These are phyloP conservation scores for Trametes villosa DNA, from an alignment of 768 basidiomycete species.

Conservation along the genomic window DNA sequence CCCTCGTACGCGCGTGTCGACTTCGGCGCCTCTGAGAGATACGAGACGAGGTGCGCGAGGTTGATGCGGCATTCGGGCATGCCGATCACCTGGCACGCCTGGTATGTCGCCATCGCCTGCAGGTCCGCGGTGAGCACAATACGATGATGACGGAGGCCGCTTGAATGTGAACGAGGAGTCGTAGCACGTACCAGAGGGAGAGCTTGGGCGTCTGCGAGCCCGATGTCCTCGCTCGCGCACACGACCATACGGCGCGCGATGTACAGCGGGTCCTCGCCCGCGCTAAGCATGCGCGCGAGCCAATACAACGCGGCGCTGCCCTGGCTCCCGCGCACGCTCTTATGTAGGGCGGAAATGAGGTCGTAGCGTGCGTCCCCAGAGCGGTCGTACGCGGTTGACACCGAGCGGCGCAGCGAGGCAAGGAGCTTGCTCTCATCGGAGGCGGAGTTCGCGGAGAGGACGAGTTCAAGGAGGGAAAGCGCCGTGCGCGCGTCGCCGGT, in stretches of 20 bases:
- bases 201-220: conserved; percentile 77
- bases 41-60: conserved; percentile 75
- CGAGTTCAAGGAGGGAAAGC: conserved; percentile 75
- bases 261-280: conserved; percentile 82
- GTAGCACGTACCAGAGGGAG: conserved; percentile 69
- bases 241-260: conserved; percentile 76
- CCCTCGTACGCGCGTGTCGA: conserved; percentile 80
- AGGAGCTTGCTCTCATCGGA: conserved; percentile 56
- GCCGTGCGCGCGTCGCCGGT: conserved; percentile 79
- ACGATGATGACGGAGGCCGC: conserved; percentile 16
- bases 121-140: not conserved
- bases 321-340: conserved; percentile 78
- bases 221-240: conserved; percentile 86
- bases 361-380: conserved; percentile 79
- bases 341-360: conserved; percentile 85
- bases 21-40: conserved; percentile 84
- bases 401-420: conserved; percentile 61
- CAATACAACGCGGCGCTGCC: conserved; percentile 84
- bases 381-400: conserved; percentile 71
- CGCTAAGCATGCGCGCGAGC: conserved; percentile 82
- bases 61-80: conserved; percentile 85
- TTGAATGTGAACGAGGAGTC: not conserved
- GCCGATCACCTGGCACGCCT: conserved; percentile 71
- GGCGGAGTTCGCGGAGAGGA: conserved; percentile 48
- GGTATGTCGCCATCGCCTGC: conserved; percentile 64